Evolutionary conservation across 2,329 filamentous ascomycete genomes (phyloP).

Genomic region (Aspergillus candidus): DNA sequence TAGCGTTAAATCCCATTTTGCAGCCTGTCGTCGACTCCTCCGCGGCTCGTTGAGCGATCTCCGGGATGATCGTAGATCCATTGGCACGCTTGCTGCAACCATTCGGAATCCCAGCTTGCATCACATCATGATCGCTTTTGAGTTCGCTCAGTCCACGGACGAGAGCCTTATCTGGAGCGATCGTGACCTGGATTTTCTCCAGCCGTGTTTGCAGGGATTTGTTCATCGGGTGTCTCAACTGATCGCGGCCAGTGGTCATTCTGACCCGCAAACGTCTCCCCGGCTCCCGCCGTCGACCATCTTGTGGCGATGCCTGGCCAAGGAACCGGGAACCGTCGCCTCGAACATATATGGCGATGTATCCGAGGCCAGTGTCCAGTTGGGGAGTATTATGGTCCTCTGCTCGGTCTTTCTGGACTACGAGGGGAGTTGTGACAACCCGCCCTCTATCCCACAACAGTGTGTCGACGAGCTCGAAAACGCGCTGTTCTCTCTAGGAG

Average conservation of each 20-base stretch:
- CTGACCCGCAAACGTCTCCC: no score
- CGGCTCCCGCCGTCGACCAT: no score
- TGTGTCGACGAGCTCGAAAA: constrained; percentile 1
- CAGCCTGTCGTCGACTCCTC: background rate
- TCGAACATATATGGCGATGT: constrained; percentile 2
- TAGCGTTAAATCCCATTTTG: background rate
- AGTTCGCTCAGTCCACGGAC: background rate
- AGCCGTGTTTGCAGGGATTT: background rate
- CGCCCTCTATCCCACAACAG: background rate
- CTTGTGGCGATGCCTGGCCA: background rate
- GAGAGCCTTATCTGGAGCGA: constrained; percentile 1
- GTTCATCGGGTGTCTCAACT: no score
- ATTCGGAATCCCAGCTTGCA: constrained; percentile 2
- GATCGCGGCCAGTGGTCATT: no score
- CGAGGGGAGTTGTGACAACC: no score
- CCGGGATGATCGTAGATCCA: background rate
- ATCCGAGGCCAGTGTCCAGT: background rate
- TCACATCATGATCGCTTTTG: constrained; percentile 1
- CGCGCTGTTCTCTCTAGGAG: background rate
- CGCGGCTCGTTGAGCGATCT: background rate
- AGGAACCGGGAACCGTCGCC: background rate
- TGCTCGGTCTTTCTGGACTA: no score
- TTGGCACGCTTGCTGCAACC: background rate
- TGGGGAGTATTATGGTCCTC: background rate
- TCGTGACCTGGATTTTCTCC: background rate